These are phyloP conservation scores for Brettanomyces bruxellensis DNA, from an alignment of 805 yeast genomes.

Conservation along the genomic window DNA sequence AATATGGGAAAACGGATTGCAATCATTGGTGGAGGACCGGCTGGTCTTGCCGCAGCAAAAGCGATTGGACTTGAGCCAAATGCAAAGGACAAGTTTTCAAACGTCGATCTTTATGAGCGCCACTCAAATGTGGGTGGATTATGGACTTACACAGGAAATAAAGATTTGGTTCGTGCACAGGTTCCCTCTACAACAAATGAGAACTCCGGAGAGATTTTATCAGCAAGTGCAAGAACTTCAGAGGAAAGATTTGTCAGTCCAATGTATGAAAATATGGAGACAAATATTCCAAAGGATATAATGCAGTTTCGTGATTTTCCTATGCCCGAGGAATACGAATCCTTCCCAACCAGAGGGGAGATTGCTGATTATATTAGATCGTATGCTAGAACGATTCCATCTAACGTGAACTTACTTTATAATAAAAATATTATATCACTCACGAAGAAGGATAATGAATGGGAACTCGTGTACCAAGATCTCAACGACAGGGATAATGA, in stretches of 20 bases:
- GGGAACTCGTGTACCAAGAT: conserved; percentile 15
- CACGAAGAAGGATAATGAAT: conserved; percentile 16
- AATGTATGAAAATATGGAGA: conserved; percentile 27
- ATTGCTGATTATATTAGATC: conserved; percentile 51
- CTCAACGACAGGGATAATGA: conserved; percentile 3
- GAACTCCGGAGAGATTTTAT: conserved; percentile 10
- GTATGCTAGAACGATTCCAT: conserved; percentile 40
- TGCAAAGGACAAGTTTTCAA: conserved; percentile 10
- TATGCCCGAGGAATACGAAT: conserved; percentile 29
- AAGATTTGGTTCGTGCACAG: conserved; percentile 15
- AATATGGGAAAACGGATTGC: conserved; percentile 64
- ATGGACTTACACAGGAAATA: conserved; percentile 24
- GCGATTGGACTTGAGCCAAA: conserved; percentile 25
- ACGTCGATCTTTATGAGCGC: conserved; percentile 25
- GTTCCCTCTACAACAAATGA: conserved; percentile 15
- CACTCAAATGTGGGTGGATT: conserved; percentile 24
- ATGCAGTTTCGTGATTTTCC: conserved; percentile 24
- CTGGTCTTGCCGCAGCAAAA: conserved; percentile 95
- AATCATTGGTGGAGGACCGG: conserved; percentile 92
- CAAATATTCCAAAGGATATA: conserved; percentile 23
- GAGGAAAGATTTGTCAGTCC: conserved; percentile 21
- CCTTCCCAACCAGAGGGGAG: conserved; percentile 52
- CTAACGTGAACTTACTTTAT: conserved; percentile 25
- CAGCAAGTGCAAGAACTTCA: conserved; percentile 7
- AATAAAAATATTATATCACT: conserved; percentile 38